These are phyloP conservation scores for Fusarium sp. DNA, from an alignment of 2,329 filamentous ascomycete species.

Conservation along the genomic window DNA sequence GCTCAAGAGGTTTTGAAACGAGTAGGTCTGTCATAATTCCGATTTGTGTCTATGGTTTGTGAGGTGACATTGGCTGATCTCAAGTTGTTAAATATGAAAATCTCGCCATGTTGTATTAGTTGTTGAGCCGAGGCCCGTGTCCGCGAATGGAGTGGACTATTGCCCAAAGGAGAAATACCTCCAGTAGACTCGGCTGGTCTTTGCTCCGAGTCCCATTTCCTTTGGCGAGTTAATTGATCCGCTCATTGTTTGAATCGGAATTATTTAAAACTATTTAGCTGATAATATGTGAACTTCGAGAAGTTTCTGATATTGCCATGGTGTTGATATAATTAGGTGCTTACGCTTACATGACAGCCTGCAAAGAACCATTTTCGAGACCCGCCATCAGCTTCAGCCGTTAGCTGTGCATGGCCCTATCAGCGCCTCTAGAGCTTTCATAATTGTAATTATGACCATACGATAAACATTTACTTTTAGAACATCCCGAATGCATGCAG, in stretches of 20 bases:
- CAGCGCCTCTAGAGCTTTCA: neutral
- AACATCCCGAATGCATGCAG: neutral
- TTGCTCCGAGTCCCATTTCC: slow-evolving; percentile 13
- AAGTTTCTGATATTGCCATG: neutral
- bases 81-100: neutral
- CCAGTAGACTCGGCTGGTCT: slow-evolving; percentile 12
- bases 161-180: slow-evolving; percentile 12
- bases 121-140: slow-evolving; percentile 12
- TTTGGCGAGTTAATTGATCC: slow-evolving; percentile 8
- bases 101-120: neutral
- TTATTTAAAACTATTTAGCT: neutral
- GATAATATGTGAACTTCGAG: neutral
- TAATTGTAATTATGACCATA: too few species aligned
- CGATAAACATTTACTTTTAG: fast-evolving
- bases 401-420: neutral
- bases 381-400: neutral
- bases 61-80: neutral
- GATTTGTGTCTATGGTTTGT: neutral
- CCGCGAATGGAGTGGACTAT: neutral
- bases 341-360: neutral
- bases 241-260: neutral
- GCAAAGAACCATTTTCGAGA: neutral
- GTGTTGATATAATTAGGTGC: neutral
- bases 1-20: slow-evolving; percentile 53
- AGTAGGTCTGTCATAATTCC: slow-evolving; percentile 20